These are phyloP conservation scores for Russula sp. DNA, from an alignment of 768 basidiomycete species.

Conservation along the genomic window DNA sequence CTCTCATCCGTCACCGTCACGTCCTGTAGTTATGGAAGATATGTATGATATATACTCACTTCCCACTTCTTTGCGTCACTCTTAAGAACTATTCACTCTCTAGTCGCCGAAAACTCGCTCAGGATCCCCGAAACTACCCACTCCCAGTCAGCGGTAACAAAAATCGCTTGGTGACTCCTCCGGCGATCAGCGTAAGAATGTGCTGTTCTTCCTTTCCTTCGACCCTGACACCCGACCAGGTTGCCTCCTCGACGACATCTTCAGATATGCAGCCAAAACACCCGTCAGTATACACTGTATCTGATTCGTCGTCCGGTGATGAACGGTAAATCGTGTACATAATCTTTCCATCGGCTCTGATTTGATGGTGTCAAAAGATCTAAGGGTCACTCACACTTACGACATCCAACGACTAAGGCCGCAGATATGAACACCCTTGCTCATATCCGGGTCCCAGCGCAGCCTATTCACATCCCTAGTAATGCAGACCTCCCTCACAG, in stretches of 20 bases:
- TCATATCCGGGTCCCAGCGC: conserved; percentile 2
- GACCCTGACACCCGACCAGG: background rate
- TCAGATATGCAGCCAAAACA: background rate
- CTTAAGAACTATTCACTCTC: background rate
- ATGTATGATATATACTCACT: background rate
- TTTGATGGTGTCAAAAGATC: background rate
- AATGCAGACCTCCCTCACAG: conserved; percentile 5
- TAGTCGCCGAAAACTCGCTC: conserved; percentile 17
- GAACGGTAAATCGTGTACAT: conserved; percentile 11
- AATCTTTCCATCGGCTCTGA: background rate
- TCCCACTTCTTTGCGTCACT: background rate
- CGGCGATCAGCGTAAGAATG: conserved; percentile 1
- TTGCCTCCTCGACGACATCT: conserved; percentile 8
- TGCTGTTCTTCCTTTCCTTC: background rate
- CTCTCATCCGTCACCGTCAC: background rate
- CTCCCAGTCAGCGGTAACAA: background rate
- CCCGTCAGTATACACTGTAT: background rate
- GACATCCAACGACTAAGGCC: background rate
- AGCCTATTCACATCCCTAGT: conserved; percentile 18
- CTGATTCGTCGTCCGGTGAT: conserved; percentile 23
- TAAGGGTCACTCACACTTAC: background rate
- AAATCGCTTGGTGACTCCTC: background rate
- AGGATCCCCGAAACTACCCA: conserved; percentile 1
- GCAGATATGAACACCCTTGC: conserved; percentile 5
- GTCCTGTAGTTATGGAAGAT: conserved; percentile 6